Evolutionary conservation across 2,329 filamentous ascomycete species (phyloP).

Genomic region (Cryphonectria carpinicola): DNA sequence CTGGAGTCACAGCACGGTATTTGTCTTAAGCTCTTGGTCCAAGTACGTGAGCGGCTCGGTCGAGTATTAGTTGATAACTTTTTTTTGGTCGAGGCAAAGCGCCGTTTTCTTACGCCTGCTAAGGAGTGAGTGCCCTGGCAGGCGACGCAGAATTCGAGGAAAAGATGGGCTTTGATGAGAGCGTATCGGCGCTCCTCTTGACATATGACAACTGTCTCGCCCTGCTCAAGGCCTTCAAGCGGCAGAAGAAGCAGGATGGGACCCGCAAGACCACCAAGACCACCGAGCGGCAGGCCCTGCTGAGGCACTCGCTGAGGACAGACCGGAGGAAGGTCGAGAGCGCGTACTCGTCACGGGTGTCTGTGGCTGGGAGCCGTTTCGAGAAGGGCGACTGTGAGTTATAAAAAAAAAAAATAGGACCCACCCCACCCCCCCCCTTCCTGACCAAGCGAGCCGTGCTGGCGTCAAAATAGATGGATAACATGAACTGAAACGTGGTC

Average conservation of each 20-base stretch:
- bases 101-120: background rate
- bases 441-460: background rate
- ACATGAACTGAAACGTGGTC: background rate
- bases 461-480: background rate
- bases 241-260: constrained; percentile 24
- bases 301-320: constrained; percentile 43
- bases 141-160: background rate
- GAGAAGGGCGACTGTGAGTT: constrained; percentile 53
- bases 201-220: constrained; percentile 52
- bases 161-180: constrained; percentile 47
- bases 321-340: constrained; percentile 47
- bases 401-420: constrained; percentile 32
- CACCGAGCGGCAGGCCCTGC: constrained; percentile 35
- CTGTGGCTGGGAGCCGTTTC: constrained; percentile 46
- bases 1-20: background rate
- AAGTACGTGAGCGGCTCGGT: background rate
- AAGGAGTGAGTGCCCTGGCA: constrained; percentile 6
- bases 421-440: background rate
- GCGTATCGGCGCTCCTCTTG: constrained; percentile 49
- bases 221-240: constrained; percentile 44
- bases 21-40: background rate
- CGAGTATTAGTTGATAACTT: constrained; percentile 1
- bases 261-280: constrained; percentile 28
- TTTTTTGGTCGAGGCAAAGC: too few relatives aligned
- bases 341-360: constrained; percentile 47